phyloP scores from a whole-genome alignment of 2,329 filamentous ascomycete genomes.

The Fusarium algeriense region DNA sequence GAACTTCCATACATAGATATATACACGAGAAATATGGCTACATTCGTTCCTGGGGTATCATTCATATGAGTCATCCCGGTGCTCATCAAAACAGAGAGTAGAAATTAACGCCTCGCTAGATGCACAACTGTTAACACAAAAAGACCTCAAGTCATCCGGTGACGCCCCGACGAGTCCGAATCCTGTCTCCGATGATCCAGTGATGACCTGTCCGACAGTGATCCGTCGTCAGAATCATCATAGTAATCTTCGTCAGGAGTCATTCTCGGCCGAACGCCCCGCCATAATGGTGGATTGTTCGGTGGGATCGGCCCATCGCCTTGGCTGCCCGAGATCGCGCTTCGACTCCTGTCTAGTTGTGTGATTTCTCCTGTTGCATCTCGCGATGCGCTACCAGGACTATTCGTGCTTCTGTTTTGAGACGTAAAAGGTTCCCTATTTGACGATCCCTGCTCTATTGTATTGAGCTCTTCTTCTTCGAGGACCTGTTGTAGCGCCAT shows the following conservation, averaged over 20 bases:
- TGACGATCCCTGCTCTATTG: conserved; percentile 29
- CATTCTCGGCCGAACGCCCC: conserved; percentile 53
- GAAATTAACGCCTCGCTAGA: conserved; percentile 46
- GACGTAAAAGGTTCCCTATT: conserved; percentile 24
- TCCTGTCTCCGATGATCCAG: conserved; percentile 44
- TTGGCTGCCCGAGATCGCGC: conserved; percentile 41
- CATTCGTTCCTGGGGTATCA: conserved; percentile 34
- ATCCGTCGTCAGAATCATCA: conserved; percentile 47
- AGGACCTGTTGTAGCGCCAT: conserved; percentile 67
- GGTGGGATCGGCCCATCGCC: conserved; percentile 48
- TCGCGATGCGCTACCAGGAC: conserved; percentile 44
- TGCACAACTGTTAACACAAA: conserved; percentile 46
- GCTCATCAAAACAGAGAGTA: conserved; percentile 21
- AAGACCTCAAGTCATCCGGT: conserved; percentile 26
- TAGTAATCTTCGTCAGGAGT: conserved; percentile 52
- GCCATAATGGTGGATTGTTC: conserved; percentile 58
- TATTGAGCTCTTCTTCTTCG: conserved; percentile 62
- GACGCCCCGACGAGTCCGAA: conserved; percentile 44
- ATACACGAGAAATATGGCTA: conserved; percentile 9
- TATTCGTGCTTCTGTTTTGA: conserved; percentile 34
- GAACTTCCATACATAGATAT: conserved; percentile 5
- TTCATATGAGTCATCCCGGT: conserved; percentile 27
- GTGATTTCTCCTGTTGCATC: conserved; percentile 39
- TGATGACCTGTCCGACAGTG: conserved; percentile 48
- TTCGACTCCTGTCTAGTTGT: conserved; percentile 41